A percentile compares a stretch with the other conserved stretches of the same genome.
phyloP scores from a whole-genome alignment of 1,139 yeast genomes.

The Dujonia santamariae region DNA sequence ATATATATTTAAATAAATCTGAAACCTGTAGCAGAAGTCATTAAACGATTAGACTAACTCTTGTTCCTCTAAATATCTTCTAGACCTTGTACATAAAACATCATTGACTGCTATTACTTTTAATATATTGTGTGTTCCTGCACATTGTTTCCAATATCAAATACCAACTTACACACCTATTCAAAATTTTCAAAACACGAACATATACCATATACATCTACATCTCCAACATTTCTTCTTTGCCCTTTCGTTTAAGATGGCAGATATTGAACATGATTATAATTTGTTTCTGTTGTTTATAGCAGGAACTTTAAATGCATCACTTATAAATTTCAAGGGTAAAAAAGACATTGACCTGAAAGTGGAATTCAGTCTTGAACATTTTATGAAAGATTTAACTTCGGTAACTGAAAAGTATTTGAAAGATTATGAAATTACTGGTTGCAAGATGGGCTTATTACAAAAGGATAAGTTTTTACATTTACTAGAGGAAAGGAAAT shows the following conservation, averaged over 20 bases:
- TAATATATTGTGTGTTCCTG: too few species aligned
- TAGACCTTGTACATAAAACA: too few species aligned
- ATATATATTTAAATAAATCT: background rate
- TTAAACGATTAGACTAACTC: background rate
- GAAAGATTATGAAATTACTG: slow-evolving; percentile 9
- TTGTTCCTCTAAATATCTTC: slow-evolving; percentile 3
- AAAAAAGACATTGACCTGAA: slow-evolving; percentile 11
- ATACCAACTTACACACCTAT: too few species aligned
- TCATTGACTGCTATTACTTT: too few species aligned
- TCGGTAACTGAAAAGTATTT: slow-evolving; percentile 16
- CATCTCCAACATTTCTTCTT: background rate
- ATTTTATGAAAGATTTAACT: slow-evolving; percentile 19
- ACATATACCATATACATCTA: background rate
- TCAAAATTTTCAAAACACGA: too few species aligned
- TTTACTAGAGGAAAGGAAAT: slow-evolving; percentile 12
- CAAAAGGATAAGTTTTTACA: slow-evolving; percentile 11
- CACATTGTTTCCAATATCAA: too few species aligned
- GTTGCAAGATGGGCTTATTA: slow-evolving; percentile 7
- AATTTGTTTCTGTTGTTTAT: slow-evolving; percentile 25
- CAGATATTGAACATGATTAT: slow-evolving; percentile 13
- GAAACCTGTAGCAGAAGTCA: background rate
- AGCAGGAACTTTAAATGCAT: slow-evolving; percentile 28
- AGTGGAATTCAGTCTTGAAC: slow-evolving; percentile 15
- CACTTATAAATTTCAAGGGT: slow-evolving; percentile 16
- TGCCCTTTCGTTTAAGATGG: slow-evolving; percentile 7